phyloP scores from a whole-genome alignment of 495 filamentous ascomycete species.

The Hyaloscypha hepaticicola region DNA sequence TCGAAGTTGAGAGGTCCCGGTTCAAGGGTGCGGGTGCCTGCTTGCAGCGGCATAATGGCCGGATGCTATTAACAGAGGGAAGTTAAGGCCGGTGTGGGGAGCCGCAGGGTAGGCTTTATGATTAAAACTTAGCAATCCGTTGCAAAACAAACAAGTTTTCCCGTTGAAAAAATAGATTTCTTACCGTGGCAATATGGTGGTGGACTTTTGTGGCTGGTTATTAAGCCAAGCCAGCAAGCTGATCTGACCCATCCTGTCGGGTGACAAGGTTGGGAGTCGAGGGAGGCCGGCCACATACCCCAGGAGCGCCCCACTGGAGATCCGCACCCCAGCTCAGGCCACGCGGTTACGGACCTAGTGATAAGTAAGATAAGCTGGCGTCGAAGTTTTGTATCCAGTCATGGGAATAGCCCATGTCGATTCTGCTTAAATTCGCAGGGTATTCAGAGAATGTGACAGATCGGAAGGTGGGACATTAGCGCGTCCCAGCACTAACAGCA shows the following conservation, averaged over 20 bases:
- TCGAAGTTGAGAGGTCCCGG: background rate
- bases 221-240: background rate
- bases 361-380: too few relatives aligned
- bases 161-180: background rate
- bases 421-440: background rate
- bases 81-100: background rate
- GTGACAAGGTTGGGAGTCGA: too few relatives aligned
- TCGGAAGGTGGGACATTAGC: background rate
- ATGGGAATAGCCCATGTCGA: background rate
- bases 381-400: too few relatives aligned
- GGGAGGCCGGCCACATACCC: too few relatives aligned
- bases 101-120: background rate
- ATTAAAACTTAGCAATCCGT: background rate
- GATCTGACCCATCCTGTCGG: too few relatives aligned
- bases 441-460: background rate
- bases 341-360: too few relatives aligned
- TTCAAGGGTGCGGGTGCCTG: background rate
- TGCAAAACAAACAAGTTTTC: background rate
- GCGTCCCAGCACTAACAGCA: background rate
- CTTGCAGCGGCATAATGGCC: background rate
- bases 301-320: too few relatives aligned
- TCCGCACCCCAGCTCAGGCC: too few relatives aligned
- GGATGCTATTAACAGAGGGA: background rate
- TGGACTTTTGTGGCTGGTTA: background rate
- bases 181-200: background rate